phyloP scores from a whole-genome alignment of 805 yeast species.

The Starmerella sirachaensis region DNA sequence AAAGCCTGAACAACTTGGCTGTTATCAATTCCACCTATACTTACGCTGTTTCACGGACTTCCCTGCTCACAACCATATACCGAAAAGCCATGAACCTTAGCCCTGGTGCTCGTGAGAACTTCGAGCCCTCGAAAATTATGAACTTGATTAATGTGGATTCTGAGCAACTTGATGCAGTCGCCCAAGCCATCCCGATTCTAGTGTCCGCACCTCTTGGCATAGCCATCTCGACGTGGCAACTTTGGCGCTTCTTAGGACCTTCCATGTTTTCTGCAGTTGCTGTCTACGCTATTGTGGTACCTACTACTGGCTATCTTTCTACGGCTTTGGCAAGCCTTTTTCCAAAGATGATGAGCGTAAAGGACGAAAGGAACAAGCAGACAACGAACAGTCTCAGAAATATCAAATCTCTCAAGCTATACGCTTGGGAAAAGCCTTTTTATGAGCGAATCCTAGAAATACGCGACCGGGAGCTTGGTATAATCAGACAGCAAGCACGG shows the following conservation, averaged over 20 bases:
- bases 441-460: slow-evolving; percentile 50
- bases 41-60: slow-evolving; percentile 16
- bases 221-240: slow-evolving; percentile 54
- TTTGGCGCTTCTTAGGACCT: slow-evolving; percentile 62
- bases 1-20: slow-evolving; percentile 15
- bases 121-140: slow-evolving; percentile 83
- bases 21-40: slow-evolving; percentile 12
- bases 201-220: slow-evolving; percentile 92
- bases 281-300: slow-evolving; percentile 63
- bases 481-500: slow-evolving; percentile 51
- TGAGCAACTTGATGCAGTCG: slow-evolving; percentile 69
- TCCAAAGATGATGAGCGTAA: slow-evolving; percentile 67
- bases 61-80: slow-evolving; percentile 53
- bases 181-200: slow-evolving; percentile 58
- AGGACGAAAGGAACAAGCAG: slow-evolving; percentile 82
- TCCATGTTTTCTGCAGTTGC: slow-evolving; percentile 85
- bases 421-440: slow-evolving; percentile 92
- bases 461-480: slow-evolving; percentile 74
- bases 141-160: slow-evolving; percentile 89
- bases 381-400: slow-evolving; percentile 78
- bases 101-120: slow-evolving; percentile 46
- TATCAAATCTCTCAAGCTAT: slow-evolving; percentile 81
- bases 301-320: slow-evolving; percentile 58
- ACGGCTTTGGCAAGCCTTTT: slow-evolving; percentile 48
- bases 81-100: slow-evolving; percentile 60